Base-by-base conservation (phyloP, 495 filamentous ascomycete genomes). In the Mytilinidion resinicola region DNA sequence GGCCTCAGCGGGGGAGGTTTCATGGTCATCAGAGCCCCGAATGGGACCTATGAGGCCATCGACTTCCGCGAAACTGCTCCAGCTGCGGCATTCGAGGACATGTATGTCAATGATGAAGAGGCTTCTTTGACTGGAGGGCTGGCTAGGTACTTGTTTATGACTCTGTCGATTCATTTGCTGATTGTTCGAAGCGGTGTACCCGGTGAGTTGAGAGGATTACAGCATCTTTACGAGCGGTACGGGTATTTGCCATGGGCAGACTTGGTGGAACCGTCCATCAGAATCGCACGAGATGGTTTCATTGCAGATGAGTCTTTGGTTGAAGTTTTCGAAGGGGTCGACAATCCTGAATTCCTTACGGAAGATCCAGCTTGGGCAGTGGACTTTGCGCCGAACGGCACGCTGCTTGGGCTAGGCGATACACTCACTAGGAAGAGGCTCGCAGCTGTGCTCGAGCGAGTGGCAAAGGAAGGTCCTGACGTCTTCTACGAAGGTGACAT, bases 341-440 rank as follows among this genome's bases (percentile, higher is more conserved):
- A n/a, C n/a, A n/a, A n/a, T n/a, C n/a, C n/a, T n/a, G 73, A 86
- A 51, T 92, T 95, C 59, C 70, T 95, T 0, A 74, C 79, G 0
- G 75, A 84, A 0, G 80, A 95, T 55, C 87, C 87, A 0, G 78
- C 78, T 0, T 96, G 88, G 86, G 87, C 90, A 4, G 66, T 86
- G 17, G 90, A 95, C 57, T 96, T 95, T 69, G 89, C 90, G 14
- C 90, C 90, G 0, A 85, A 91, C 55, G 85, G 85, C 3, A 86
- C 80, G 0, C 72, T 85, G 2, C 64, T 93, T 0, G 77, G 78
- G 9, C 66, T 89, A 9, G 87, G 86, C 10, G 88, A 93, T 38
- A 84, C 68, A 0, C 85, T 96, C 53, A 91, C 86, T 0, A 75
- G 89, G 19, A 83, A 80, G 60, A 79, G 90, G 19, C 90, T 86